Conservation (phyloP, 352 stramenopile species). For the Phytophthora pini region DNA sequence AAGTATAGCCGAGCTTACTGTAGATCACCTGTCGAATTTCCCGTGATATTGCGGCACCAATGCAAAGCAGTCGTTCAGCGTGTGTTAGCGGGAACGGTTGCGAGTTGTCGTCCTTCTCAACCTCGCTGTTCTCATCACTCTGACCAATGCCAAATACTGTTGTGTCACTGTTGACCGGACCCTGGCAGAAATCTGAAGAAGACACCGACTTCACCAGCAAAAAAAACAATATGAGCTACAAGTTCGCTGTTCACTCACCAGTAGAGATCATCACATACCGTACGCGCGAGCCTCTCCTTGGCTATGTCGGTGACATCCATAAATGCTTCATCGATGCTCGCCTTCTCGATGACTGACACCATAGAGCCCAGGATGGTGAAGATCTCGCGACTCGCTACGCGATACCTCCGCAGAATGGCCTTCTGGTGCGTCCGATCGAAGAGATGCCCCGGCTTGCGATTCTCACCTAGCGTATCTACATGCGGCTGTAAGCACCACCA, state of each 20-base stretch:
- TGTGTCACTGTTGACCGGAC: constrained; percentile 62
- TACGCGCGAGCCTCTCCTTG: constrained; percentile 52
- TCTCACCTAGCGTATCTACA: constrained; percentile 84
- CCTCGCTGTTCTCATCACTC: constrained; percentile 40
- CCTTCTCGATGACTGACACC: constrained; percentile 70
- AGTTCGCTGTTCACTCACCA: neutral
- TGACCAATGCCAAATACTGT: constrained; percentile 73
- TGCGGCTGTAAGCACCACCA: constrained; percentile 53
- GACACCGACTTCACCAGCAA: constrained; percentile 38
- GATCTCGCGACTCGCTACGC: constrained; percentile 79
- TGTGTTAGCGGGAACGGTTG: constrained; percentile 67
- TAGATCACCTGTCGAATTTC: constrained; percentile 79
- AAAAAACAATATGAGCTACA: constrained; percentile 7
- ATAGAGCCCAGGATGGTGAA: constrained; percentile 66
- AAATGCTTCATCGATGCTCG: constrained; percentile 85
- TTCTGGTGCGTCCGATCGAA: constrained; percentile 86
- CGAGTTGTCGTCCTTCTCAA: constrained; percentile 17
- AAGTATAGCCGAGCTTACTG: constrained; percentile 74
- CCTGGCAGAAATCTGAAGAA: constrained; percentile 71
- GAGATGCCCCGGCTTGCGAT: constrained; percentile 59
- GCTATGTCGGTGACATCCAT: constrained; percentile 81
- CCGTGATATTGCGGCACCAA: constrained; percentile 67
- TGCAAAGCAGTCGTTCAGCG: constrained; percentile 68
- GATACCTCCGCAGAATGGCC: constrained; percentile 80
- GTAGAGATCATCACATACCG: constrained; percentile 29